Conservation (phyloP, 257 asterid species). For the Cruciata laevipes region DNA sequence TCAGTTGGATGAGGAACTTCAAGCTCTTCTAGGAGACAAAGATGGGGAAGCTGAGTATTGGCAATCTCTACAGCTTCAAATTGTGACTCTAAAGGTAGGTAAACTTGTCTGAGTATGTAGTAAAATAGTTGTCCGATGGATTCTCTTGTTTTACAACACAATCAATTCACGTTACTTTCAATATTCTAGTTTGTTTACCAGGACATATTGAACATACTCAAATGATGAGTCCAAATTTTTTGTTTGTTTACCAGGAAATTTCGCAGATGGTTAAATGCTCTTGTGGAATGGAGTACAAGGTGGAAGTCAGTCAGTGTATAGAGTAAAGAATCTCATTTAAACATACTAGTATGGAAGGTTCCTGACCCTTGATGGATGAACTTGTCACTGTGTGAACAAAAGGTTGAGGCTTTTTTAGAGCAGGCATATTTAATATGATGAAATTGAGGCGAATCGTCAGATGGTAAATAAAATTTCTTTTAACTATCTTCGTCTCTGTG, state of each 20-base stretch:
- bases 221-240: background rate
- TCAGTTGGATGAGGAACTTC: constrained; percentile 60
- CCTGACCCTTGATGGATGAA: background rate
- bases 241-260: constrained; percentile 42
- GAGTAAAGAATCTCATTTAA: constrained; percentile 7
- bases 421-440: background rate
- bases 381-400: constrained; percentile 11
- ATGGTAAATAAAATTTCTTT: constrained; percentile 8
- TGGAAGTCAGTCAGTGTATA: constrained; percentile 31
- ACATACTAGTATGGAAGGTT: constrained; percentile 1
- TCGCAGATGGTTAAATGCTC: constrained; percentile 50
- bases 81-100: constrained; percentile 52
- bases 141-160: background rate
- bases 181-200: background rate
- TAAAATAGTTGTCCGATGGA: background rate
- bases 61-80: constrained; percentile 70
- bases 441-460: background rate
- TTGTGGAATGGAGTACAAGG: constrained; percentile 65
- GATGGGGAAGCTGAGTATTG: constrained; percentile 61
- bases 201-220: background rate
- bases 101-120: constrained; percentile 2
- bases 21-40: constrained; percentile 63
- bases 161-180: background rate
- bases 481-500: background rate
- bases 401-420: background rate